Evolutionary conservation across 352 stramenopile genomes (phyloP), one percentile per base, ranked within the genome.

Genomic region (Aphanomyces stellatus): DNA sequence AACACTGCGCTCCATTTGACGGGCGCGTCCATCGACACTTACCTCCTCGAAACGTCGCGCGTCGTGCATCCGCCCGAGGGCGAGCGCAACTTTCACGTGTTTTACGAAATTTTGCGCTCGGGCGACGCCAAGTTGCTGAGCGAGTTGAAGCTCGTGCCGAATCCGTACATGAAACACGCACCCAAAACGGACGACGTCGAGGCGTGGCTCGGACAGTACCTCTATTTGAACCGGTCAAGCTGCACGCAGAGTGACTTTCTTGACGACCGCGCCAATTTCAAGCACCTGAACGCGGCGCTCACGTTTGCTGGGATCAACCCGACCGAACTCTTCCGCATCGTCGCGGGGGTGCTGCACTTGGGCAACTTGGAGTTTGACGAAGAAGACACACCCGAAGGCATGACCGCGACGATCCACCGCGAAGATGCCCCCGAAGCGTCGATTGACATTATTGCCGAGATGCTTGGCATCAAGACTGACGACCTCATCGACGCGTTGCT

Each of bases 11-110:
- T 70, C 69, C 15, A 75, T 87, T 48, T 78, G 27, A 41, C 64
- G 1, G 76, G 76, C n/a, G 75, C 74, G 17, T 65, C 48, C 4
- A 76, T 80, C 37, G 66, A 74, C 53, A 81, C 70, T 0, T 91
- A 91, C 56, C 72, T 91, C 1, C 72, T 93, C 53, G 84, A 93
- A 67, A 93, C 90, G 72, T 72, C 76, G 17, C 62, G 74, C 40
- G 40, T 80, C 28, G 67, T 76, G 31, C 68, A 66, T 48, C 74
- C 72, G 55, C 49, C 51, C 24, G 40, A 40, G 3, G 53, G 61
- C 15, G 68, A 72, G 42, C 61, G 68, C 8, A 65, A 48, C 31
- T 72, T 72, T 33, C 68, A 72, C 56, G 25, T 65, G 25, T 49
- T 72, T 41, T 72, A 72, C 46, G 31, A 71, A 35, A 13, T 72